phyloP scores from a whole-genome alignment of 2,329 filamentous ascomycete species.

The Beauveria australis region DNA sequence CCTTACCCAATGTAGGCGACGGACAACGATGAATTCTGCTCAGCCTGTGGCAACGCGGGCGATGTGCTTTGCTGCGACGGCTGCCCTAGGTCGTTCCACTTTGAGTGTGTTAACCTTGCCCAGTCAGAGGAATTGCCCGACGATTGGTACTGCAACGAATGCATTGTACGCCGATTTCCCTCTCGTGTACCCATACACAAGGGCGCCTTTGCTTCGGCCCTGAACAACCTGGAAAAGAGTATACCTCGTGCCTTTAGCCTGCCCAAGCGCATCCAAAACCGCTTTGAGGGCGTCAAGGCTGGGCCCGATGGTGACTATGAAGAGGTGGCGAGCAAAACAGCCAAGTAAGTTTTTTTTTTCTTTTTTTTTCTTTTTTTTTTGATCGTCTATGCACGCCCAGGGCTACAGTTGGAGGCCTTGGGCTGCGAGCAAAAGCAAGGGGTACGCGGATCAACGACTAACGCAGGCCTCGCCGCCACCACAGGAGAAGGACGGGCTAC shows the following conservation, averaged over 20 bases:
- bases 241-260: constrained; percentile 68
- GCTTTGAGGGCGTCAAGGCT: constrained; percentile 73
- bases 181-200: constrained; percentile 37
- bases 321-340: constrained; percentile 55
- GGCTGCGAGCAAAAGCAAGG: neutral
- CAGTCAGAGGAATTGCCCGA: constrained; percentile 58
- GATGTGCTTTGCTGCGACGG: constrained; percentile 90
- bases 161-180: constrained; percentile 43
- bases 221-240: constrained; percentile 56
- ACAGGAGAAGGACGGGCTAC: constrained; percentile 44
- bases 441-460: neutral
- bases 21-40: constrained; percentile 87
- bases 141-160: constrained; percentile 80
- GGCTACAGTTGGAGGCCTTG: neutral
- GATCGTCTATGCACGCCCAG: neutral
- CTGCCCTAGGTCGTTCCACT: constrained; percentile 84
- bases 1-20: constrained; percentile 21
- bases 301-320: constrained; percentile 74
- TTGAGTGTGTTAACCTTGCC: constrained; percentile 78
- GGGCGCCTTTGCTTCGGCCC: constrained; percentile 54
- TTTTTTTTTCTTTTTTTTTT: neutral
- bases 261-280: constrained; percentile 60
- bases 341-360: constrained; percentile 42
- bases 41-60: constrained; percentile 74
- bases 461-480: neutral